Evolutionary conservation across 2,329 filamentous ascomycete genomes (phyloP).

Genomic region (Fusarium denticulatum): DNA sequence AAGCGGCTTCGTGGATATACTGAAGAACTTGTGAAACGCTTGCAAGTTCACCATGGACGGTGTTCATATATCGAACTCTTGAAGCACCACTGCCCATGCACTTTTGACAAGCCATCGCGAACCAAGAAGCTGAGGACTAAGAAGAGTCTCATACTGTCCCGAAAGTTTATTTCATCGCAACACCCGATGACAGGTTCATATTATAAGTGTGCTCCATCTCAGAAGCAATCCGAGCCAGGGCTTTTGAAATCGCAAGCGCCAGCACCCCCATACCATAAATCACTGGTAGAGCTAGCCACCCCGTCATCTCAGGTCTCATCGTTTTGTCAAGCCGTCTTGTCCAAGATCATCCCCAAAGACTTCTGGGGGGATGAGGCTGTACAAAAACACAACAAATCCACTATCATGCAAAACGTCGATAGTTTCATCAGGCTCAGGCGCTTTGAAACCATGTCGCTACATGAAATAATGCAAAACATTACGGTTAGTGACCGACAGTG

Average conservation of each 20-base stretch:
- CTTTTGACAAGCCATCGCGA: constrained; percentile 39
- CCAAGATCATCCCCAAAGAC: constrained; percentile 75
- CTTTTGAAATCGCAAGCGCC: constrained; percentile 3
- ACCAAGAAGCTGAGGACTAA: constrained; percentile 3
- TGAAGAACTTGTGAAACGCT: constrained; percentile 67
- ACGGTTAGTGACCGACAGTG: constrained; percentile 62
- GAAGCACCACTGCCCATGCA: constrained; percentile 78
- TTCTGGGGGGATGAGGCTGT: constrained; percentile 75
- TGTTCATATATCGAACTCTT: constrained; percentile 86
- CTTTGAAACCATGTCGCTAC: constrained; percentile 83
- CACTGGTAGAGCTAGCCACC: constrained; percentile 74
- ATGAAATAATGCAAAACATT: constrained; percentile 79
- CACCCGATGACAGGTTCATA: not conserved
- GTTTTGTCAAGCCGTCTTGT: constrained; percentile 83
- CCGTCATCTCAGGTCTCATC: constrained; percentile 77
- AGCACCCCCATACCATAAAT: constrained; percentile 40
- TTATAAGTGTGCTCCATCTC: constrained; percentile 20
- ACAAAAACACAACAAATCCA: constrained; percentile 67
- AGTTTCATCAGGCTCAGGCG: constrained; percentile 79
- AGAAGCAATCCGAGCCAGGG: constrained; percentile 13
- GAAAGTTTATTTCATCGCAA: constrained; percentile 6
- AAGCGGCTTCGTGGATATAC: constrained; percentile 74
- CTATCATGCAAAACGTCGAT: constrained; percentile 76
- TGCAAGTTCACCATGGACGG: constrained; percentile 76
- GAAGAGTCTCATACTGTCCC: not conserved